Evolutionary conservation across 1,139 yeast genomes (phyloP), one percentile per base, ranked within the genome.

Genomic region (Suhomyces bribrorum): DNA sequence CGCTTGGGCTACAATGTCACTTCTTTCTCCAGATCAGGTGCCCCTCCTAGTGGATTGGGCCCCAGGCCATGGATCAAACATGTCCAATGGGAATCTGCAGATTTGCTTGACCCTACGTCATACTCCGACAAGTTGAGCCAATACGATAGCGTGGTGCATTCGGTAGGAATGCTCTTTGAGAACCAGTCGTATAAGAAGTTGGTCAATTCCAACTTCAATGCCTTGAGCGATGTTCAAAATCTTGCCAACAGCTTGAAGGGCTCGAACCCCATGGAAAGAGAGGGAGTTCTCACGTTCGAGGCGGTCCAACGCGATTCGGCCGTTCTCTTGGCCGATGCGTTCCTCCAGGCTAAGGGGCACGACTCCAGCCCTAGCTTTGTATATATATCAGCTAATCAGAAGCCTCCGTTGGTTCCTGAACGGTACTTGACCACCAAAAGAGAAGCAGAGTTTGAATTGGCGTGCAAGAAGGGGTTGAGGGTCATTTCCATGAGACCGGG

Each of bases 371-470:
- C 81, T 2, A 60, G 81, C 0, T 83, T 83, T 54, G 88, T 86
- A 0, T 89, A 86, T 54, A 74, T 89, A 4, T 86, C 95, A 0
- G 96, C 96, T 0, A 94, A 86, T 48, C 69, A 72, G 38, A 81
- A 82, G 44, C 73, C 78, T 31, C 89, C 90, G 0, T 61, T 83
- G 18, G 67, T 86, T 2, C 92, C 94, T 1, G 54, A 66, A 0
- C 87, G 81, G 2, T 89, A 89, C 57, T 77, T 89, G 29, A 67
- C 71, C 12, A 80, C 94, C 18, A 89, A 89, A 54, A 66, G 96
- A 47, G 81, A 75, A 43, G 94, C 96, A 0, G 97, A 89, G 55
- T 60, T 60, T 22, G 81, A 75, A 48, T 62, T 86, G 32, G 47
- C 68, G 14, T 61, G 67, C 43, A 59, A 71, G 30, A 51, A 63